Base-by-base conservation (phyloP, 2,329 filamentous ascomycete species). In the Diplodia seriata region DNA sequence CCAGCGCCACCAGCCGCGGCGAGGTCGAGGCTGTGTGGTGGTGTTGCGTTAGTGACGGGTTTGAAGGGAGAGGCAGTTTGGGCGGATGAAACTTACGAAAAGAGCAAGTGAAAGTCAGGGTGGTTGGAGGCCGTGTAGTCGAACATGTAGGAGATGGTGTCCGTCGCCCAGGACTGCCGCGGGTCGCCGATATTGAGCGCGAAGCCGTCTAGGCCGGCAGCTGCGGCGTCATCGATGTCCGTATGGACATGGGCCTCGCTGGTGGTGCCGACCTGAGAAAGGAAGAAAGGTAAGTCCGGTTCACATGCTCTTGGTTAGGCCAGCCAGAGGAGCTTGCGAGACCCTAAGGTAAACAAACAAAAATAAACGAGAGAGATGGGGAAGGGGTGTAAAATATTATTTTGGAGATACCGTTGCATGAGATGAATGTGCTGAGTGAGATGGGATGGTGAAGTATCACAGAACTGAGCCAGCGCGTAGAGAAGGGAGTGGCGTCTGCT, bases 131-230 rank as follows among this genome's bases (percentile, higher is more conserved):
- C 26, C 5, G 59, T 20, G 12, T 36, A 33, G 43, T 43, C 40
- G 29, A 63, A 63, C 15, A 63, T 31, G 29, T n/a, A 20, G 9
- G 59, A 36, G n/a, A 63, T 29, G 29, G 59, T 40, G 29, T 36
- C 6, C 47, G 59, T 63, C n/a, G 49, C 59, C 47, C 26, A 63
- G 31, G 59, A 36, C 12, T 36, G 47, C n/a, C 59, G 59, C 2
- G 59, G 50, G 50, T 54, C 63, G 15, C 50, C 63, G 50, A 57
- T 66, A 33, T 66, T 66, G 26, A 66, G 63, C 20, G 33, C 53
- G 50, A 66, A 56, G n/a, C 50, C 63, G 15, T 55, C 50, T 15
- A 66, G 50, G 20, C 50, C 36, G 63, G 50, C 33, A 36, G 63
- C 49, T 15, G 36, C 23, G 12, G 63, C 63, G 3, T 26, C 23